Conservation (phyloP, 768 basidiomycete genomes). For the Podaxis carcinomalis region DNA sequence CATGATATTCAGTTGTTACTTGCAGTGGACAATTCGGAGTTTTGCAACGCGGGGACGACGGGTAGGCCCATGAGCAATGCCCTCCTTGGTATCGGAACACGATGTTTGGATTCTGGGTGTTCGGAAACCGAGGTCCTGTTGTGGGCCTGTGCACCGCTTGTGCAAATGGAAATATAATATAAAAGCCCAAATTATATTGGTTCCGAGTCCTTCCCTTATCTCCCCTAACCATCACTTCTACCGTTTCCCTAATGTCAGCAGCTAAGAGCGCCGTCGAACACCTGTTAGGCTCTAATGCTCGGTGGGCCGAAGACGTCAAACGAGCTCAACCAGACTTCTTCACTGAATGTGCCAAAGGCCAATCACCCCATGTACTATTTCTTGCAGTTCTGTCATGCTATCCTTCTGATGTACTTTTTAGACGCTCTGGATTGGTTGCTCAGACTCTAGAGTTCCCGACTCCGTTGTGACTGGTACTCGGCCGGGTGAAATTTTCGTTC, state of each 20-base stretch:
- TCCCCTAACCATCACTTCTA: not conserved
- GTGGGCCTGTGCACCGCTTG: not conserved
- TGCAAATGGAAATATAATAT: not conserved
- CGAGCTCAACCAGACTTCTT: conserved; percentile 63
- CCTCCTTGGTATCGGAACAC: too few relatives aligned
- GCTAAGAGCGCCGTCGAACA: conserved; percentile 20
- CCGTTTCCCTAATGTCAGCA: not conserved
- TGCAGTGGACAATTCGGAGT: not conserved
- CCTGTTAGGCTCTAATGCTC: conserved; percentile 47
- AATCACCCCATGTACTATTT: conserved; percentile 55
- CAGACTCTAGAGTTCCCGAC: conserved; percentile 85
- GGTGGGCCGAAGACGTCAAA: conserved; percentile 66
- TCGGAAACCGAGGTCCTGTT: not conserved
- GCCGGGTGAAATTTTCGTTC: conserved; percentile 81
- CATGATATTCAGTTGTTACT: not conserved
- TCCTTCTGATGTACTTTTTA: conserved; percentile 22
- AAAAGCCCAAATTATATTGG: not conserved
- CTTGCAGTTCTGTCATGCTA: not conserved
- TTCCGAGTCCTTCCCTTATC: not conserved
- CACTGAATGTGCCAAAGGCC: conserved; percentile 51
- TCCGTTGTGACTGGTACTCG: conserved; percentile 61
- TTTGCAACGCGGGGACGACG: too few relatives aligned
- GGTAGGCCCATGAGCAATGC: not conserved
- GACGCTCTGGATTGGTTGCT: conserved; percentile 79
- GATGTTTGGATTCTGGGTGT: too few relatives aligned